A percentile compares a stretch with the other conserved stretches of the same genome.
Evolutionary conservation across 2,329 filamentous ascomycete genomes (phyloP).

Genomic region (Aureobasidium melanogenum): DNA sequence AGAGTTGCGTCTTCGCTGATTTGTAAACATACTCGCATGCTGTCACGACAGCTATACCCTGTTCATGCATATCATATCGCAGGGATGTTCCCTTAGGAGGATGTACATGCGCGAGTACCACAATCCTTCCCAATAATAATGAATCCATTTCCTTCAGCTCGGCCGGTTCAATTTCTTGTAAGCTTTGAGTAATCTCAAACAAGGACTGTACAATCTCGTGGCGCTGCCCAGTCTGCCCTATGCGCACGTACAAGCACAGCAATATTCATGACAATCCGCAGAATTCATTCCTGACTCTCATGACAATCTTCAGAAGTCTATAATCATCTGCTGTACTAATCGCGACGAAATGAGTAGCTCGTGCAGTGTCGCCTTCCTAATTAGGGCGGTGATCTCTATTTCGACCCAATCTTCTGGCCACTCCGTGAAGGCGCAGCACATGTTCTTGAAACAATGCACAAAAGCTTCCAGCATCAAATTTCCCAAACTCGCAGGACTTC

Average conservation of each 20-base stretch:
- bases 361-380: neutral
- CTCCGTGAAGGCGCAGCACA: neutral
- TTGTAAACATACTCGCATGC: neutral
- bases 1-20: neutral
- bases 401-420: neutral
- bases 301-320: neutral
- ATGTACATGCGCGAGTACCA: neutral
- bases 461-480: neutral
- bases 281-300: neutral
- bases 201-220: neutral
- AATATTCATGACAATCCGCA: neutral
- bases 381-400: neutral
- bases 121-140: neutral
- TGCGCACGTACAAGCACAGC: neutral
- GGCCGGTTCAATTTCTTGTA: neutral
- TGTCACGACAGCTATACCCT: neutral
- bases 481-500: neutral
- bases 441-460: neutral
- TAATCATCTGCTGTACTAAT: neutral
- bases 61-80: neutral
- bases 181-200: constrained; percentile 1
- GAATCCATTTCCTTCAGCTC: neutral
- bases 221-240: neutral
- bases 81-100: neutral
- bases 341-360: neutral